Evolutionary conservation across 1,284 basidiomycete genomes (phyloP), one percentile per base, ranked within the genome.

Genomic region (Cryptococcus depauperatus): DNA sequence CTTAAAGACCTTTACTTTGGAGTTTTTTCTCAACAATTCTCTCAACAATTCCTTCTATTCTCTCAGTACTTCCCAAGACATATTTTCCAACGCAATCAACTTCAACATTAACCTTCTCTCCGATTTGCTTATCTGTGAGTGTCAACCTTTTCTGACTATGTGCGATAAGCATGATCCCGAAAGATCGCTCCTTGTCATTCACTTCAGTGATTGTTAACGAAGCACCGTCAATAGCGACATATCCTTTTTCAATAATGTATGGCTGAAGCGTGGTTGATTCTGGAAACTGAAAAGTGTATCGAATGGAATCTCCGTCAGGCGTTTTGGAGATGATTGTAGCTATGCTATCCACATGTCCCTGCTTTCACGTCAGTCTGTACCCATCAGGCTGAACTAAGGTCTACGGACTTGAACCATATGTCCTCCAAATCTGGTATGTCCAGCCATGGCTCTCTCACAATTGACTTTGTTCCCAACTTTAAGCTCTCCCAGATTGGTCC

Each of bases 161-260:
- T 51, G 82, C 81, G 69, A 98, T 95, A 51, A 98, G 79, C 86
- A 97, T 97, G 51, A 99, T 79, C 29, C 83, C 82, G 66, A 98
- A 95, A n/a, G 40, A 35, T 7, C 79, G 67, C 40, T 75, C 62
- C 11, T 68, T 63, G 58, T 91, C 86, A 61, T 87, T 74, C 22
- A 96, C 88, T 29, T 75, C 75, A 0, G 92, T 97, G 54, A 99
- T 64, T 1, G 93, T 99, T 38, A 99, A 75, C 2, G 90, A 95
- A 2, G 92, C 81, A 18, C 95, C 93, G 68, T 99, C 93, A 54
- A 99, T 81, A 9, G 92, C 83, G 46, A 98, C 77, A 68, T 92
- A 99, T 41, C 93, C 93, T 69, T 99, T 99, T n/a, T 85, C 81
- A 50, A 98, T 86, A 54, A 98, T 75, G 66, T 89, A 95, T 1